These are phyloP conservation scores for Cnidoscolus chayamansa DNA, from an alignment of 441 rosid species.

Conservation along the genomic window DNA sequence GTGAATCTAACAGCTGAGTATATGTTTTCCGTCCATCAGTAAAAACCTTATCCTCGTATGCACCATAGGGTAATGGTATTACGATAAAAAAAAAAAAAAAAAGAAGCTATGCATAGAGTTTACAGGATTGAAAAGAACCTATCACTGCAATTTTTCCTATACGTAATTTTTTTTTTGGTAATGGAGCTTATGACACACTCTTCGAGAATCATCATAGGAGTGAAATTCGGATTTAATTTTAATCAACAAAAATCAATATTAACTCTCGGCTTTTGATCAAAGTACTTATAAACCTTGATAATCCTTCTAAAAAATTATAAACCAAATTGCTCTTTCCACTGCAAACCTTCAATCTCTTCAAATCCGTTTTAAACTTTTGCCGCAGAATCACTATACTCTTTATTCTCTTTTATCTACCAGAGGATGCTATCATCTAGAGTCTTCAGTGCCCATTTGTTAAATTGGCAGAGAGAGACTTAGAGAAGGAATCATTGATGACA, in stretches of 20 bases:
- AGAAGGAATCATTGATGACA: slow-evolving; percentile 35
- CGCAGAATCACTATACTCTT: not conserved
- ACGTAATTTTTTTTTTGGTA: not conserved
- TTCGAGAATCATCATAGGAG: too few relatives aligned
- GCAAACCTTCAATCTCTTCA: too few relatives aligned
- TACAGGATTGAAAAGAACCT: slow-evolving; percentile 15
- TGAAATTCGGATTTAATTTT: too few relatives aligned
- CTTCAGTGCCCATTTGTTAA: slow-evolving; percentile 17
- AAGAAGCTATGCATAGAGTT: slow-evolving; percentile 21
- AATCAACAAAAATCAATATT: too few relatives aligned
- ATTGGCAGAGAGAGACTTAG: not conserved
- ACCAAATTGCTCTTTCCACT: too few relatives aligned
- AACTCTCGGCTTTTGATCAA: too few relatives aligned
- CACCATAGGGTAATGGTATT: slow-evolving; percentile 19
- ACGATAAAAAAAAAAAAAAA: not conserved
- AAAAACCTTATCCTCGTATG: slow-evolving; percentile 12
- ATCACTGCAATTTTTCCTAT: slow-evolving; percentile 17
- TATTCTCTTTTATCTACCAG: slow-evolving; percentile 1
- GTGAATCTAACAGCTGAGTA: slow-evolving; percentile 23
- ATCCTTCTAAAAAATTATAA: too few relatives aligned
- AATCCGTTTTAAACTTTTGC: too few relatives aligned
- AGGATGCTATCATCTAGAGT: not conserved
- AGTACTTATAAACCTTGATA: too few relatives aligned
- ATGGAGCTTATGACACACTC: too few relatives aligned
- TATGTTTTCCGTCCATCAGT: slow-evolving; percentile 35